Percentiles rank a stretch among this genome's conserved stretches.
phyloP scores from a whole-genome alignment of 306 rosid genomes.

The Sesbania bispinosa region DNA sequence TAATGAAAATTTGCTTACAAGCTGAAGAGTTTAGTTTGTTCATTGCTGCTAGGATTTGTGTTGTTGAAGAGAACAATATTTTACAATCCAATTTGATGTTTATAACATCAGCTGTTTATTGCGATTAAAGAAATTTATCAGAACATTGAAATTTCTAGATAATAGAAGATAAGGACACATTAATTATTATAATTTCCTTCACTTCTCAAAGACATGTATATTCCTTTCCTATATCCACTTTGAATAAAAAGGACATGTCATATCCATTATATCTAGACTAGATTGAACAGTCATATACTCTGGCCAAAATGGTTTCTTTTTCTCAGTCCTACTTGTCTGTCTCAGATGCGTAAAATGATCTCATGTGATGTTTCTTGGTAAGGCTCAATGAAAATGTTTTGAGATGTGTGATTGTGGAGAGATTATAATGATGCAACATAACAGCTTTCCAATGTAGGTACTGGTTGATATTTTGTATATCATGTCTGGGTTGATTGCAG shows the following conservation, averaged over 20 bases:
- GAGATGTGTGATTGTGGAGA: background rate
- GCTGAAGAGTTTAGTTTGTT: background rate
- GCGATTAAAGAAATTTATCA: background rate
- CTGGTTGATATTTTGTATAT: background rate
- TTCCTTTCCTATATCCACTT: background rate
- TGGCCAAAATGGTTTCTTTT: background rate
- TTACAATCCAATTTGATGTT: background rate
- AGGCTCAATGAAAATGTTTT: background rate
- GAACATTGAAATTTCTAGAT: background rate
- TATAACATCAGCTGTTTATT: background rate
- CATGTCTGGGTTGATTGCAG: background rate
- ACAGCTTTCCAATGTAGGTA: background rate
- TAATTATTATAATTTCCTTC: background rate
- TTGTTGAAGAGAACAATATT: background rate
- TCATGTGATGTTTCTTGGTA: background rate
- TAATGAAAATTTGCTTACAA: background rate
- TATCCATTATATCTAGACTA: background rate
- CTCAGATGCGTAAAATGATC: background rate
- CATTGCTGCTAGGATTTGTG: background rate
- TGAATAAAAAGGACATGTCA: background rate
- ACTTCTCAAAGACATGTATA: background rate
- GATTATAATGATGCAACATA: background rate
- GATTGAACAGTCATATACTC: background rate
- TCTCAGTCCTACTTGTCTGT: background rate
- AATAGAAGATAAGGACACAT: background rate